phyloP scores from a whole-genome alignment of 352 stramenopile genomes.

The Thalassiosira ordinaria region DNA sequence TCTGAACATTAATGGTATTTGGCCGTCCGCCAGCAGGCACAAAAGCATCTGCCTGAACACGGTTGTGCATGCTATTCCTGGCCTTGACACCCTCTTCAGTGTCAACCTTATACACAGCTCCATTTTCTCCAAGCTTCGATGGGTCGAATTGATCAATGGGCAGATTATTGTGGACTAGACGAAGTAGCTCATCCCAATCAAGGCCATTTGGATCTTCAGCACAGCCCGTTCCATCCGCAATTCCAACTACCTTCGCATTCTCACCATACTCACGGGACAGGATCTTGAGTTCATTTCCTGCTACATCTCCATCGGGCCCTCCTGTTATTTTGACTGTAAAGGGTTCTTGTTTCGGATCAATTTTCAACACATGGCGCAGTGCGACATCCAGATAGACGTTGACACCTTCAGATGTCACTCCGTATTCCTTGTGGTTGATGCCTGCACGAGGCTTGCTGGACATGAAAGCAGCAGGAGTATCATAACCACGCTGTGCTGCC shows the following conservation, averaged over 20 bases:
- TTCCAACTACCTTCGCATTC: constrained; percentile 90
- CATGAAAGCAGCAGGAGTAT: constrained; percentile 95
- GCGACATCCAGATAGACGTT: constrained; percentile 96
- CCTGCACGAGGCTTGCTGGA: constrained; percentile 94
- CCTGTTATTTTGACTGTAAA: constrained; percentile 98
- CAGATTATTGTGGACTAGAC: constrained; percentile 89
- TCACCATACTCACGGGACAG: constrained; percentile 93
- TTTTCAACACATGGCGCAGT: constrained; percentile 89
- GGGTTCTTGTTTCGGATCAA: constrained; percentile 87
- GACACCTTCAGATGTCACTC: constrained; percentile 96
- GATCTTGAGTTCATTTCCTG: constrained; percentile 98
- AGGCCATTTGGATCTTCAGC: constrained; percentile 95
- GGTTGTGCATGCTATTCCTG: constrained; percentile 97
- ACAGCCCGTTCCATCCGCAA: constrained; percentile 93
- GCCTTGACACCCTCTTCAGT: constrained; percentile 94
- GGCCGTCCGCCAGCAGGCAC: constrained; percentile 95
- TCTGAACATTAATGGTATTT: constrained; percentile 94
- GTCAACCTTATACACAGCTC: constrained; percentile 78
- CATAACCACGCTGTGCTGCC: constrained; percentile 92
- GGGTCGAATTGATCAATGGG: constrained; percentile 91
- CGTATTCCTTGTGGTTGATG: constrained; percentile 98
- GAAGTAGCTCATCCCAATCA: constrained; percentile 90
- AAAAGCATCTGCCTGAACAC: constrained; percentile 95
- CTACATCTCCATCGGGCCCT: constrained; percentile 96
- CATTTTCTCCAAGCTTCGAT: constrained; percentile 76